Evolutionary conservation across 2,329 filamentous ascomycete genomes (phyloP).

Genomic region (Teratosphaeria epicoccoides): DNA sequence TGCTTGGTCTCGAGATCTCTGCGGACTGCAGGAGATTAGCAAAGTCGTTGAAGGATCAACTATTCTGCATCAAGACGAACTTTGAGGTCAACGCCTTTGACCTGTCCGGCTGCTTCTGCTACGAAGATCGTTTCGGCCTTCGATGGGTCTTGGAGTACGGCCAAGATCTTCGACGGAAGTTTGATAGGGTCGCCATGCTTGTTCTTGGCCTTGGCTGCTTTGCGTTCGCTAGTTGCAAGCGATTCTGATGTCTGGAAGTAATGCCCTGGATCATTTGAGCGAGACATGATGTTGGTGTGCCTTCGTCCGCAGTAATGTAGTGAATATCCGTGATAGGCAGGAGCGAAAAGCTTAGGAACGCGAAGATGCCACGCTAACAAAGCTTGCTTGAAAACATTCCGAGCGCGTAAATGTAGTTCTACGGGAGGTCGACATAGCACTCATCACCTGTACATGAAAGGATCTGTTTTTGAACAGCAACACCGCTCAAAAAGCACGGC

Average conservation of each 20-base stretch:
- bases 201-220: slow-evolving; percentile 67
- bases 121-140: slow-evolving; percentile 56
- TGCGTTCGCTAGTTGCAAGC: slow-evolving; percentile 45
- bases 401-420: no score
- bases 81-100: slow-evolving; percentile 63
- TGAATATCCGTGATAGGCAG: neutral
- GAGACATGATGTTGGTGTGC: slow-evolving; percentile 41
- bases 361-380: neutral
- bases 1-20: neutral
- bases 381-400: no score
- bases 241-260: slow-evolving; percentile 80
- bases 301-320: neutral
- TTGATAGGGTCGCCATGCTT: slow-evolving; percentile 70
- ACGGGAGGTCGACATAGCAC: no score
- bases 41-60: neutral
- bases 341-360: neutral
- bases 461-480: no score
- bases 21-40: neutral
- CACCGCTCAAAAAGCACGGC: no score
- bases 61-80: slow-evolving; percentile 43
- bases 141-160: slow-evolving; percentile 56
- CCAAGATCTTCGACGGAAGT: slow-evolving; percentile 78
- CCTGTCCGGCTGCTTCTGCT: slow-evolving; percentile 75
- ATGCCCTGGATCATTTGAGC: slow-evolving; percentile 62
- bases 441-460: no score